Percentiles rank a stretch among this genome's conserved stretches.
These are phyloP conservation scores for Tetracladium setigerum DNA, from an alignment of 495 filamentous ascomycete species.

Conservation along the genomic window DNA sequence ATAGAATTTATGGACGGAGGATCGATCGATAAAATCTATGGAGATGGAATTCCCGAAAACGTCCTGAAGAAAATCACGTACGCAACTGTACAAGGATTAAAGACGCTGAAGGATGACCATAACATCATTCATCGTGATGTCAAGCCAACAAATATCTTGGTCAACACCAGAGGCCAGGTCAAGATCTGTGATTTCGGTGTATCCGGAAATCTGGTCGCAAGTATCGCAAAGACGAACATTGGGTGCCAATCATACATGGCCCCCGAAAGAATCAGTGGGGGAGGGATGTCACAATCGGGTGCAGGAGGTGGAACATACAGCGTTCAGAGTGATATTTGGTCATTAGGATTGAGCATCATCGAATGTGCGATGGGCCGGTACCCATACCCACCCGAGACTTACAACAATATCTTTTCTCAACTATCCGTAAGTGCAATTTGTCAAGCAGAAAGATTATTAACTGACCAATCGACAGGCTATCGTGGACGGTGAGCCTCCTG, in stretches of 20 bases:
- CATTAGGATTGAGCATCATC: constrained; percentile 86
- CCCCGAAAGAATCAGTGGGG: constrained; percentile 86
- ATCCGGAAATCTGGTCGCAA: constrained; percentile 91
- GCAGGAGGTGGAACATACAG: constrained; percentile 84
- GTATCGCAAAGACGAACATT: constrained; percentile 98
- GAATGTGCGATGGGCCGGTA: constrained; percentile 95
- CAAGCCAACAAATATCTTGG: constrained; percentile 95
- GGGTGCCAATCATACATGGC: constrained; percentile 99
- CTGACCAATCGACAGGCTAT: constrained; percentile 62
- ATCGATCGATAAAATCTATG: constrained; percentile 95
- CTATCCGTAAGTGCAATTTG: constrained; percentile 66
- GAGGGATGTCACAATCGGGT: constrained; percentile 69
- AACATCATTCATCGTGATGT: constrained; percentile 99
- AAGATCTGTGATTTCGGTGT: constrained; percentile 99
- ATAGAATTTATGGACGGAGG: constrained; percentile 99
- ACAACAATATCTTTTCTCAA: constrained; percentile 97
- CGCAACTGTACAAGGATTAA: constrained; percentile 87
- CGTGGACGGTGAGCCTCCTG: constrained; percentile 88
- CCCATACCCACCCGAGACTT: constrained; percentile 96
- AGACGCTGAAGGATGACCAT: constrained; percentile 92
- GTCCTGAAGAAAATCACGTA: constrained; percentile 86
- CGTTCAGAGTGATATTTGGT: constrained; percentile 98
- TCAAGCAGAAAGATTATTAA: not conserved
- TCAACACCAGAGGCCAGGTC: constrained; percentile 82
- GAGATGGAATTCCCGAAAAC: constrained; percentile 83